These are phyloP conservation scores for Exophiala spinifera DNA, from an alignment of 2,329 filamentous ascomycete genomes.

Conservation along the genomic window DNA sequence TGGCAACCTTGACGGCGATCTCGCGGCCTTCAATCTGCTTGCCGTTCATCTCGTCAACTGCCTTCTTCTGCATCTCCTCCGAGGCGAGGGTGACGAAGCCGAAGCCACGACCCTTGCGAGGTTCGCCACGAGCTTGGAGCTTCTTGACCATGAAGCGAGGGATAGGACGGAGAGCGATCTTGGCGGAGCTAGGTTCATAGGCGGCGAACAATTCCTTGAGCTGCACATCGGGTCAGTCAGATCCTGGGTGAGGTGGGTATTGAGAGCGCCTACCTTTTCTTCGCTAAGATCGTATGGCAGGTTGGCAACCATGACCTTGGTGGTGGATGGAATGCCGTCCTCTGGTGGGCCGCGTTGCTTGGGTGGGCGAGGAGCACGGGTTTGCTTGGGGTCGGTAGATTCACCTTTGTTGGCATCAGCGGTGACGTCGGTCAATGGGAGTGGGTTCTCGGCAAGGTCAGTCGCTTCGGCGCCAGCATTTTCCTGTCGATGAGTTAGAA, in stretches of 20 bases:
- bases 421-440: conserved; percentile 61
- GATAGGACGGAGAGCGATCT: conserved; percentile 97
- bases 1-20: conserved; percentile 99
- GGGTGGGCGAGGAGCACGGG: conserved; percentile 54
- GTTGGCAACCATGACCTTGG: conserved; percentile 99
- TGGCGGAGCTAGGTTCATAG: conserved; percentile 90
- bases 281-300: conserved; percentile 96
- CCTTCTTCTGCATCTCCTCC: conserved; percentile 96
- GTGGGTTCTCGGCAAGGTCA: conserved; percentile 48
- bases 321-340: conserved; percentile 97
- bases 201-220: conserved; percentile 95
- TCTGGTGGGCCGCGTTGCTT: conserved; percentile 92
- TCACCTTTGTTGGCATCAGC: conserved; percentile 40
- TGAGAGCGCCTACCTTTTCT: conserved; percentile 71
- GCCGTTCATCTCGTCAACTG: conserved; percentile 96
- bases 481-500: conserved; percentile 29
- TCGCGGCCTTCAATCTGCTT: conserved; percentile 98
- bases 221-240: conserved; percentile 49
- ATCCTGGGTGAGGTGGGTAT: neutral
- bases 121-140: conserved; percentile 94
- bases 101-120: conserved; percentile 98
- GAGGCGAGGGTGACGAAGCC: conserved; percentile 95
- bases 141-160: conserved; percentile 99
- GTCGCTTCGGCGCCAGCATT: conserved; percentile 37
- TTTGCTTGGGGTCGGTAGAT: conserved; percentile 35